Base-by-base conservation (phyloP, 768 basidiomycete species). In the Imleria badia region DNA sequence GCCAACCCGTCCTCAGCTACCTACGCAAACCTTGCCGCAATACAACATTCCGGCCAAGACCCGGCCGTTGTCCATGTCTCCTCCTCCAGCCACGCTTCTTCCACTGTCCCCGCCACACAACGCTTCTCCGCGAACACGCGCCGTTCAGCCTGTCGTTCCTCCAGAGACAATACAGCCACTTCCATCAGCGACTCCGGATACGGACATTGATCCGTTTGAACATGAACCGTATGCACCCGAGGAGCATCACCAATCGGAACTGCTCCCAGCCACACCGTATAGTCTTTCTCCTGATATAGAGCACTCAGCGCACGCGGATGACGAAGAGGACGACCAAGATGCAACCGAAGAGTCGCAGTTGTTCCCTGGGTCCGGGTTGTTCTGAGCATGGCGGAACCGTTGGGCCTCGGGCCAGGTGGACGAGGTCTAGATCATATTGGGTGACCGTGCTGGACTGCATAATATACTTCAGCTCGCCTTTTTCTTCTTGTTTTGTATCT, bases 321-420 rank as follows among this genome's bases (percentile, higher is more conserved):
- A 59, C 19, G 63, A 63, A 14, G 67, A 64, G 14, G 62, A 58
- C 7, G 61, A 64, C 26, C 55, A 58, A 26, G 63, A 65, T 38
- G 60, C 48, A 14, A 63, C 52, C 38, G 75, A 72, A 54, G 70
- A 66, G 40, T 74, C 72, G 14, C 76, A 67, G 56, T 40, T 78
- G 50, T 75, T 77, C 68, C 76, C 76, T 22, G 76, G 76, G 29
- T 77, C 76, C 23, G 76, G 73, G 39, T 50, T 77, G 44, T 78
- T 74, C 56, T 77, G 60, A 73, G 29, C 44, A 19, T 42, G n/a
- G 17, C 5, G 26, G 26, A 31, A 15, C 20, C 8, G 6, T 20
- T 22, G 30, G 22, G 19, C 26, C n/a, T n/a, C n/a, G n/a, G n/a
- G n/a, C n/a, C n/a, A n/a, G n/a, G n/a, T n/a, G n/a, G n/a, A n/a